A percentile compares a stretch with the other conserved stretches of the same genome.
Evolutionary conservation across 805 yeast genomes (phyloP).

Genomic region (Cyberlindnera meyerae): DNA sequence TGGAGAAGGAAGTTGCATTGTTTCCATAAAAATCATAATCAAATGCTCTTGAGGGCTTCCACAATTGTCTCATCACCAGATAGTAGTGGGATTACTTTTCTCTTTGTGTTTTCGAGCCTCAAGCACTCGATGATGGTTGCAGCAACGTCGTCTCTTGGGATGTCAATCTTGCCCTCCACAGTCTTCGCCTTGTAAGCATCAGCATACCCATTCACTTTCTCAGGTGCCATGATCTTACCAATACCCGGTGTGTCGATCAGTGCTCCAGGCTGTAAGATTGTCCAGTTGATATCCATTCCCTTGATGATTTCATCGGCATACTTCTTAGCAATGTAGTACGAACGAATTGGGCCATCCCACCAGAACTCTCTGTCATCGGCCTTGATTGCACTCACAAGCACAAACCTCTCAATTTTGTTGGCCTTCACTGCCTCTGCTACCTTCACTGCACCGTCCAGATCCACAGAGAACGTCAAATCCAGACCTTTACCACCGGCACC

Average conservation of each 20-base stretch:
- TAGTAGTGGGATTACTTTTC: constrained; percentile 40
- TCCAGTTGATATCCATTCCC: constrained; percentile 36
- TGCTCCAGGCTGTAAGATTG: constrained; percentile 51
- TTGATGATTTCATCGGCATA: constrained; percentile 51
- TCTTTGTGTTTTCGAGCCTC: constrained; percentile 32
- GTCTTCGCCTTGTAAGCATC: not conserved
- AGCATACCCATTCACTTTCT: constrained; percentile 15
- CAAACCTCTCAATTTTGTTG: constrained; percentile 39
- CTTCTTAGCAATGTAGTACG: constrained; percentile 57
- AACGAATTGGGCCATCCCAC: constrained; percentile 34
- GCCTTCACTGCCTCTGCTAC: constrained; percentile 48
- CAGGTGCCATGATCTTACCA: constrained; percentile 39
- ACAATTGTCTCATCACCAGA: constrained; percentile 34
- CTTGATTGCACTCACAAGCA: constrained; percentile 52
- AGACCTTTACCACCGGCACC: constrained; percentile 58
- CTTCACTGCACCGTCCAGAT: constrained; percentile 57
- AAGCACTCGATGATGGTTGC: constrained; percentile 35
- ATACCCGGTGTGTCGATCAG: constrained; percentile 37
- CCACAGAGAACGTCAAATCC: constrained; percentile 44
- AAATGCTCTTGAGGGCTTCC: constrained; percentile 13
- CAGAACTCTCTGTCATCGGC: constrained; percentile 47
- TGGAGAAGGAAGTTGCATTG: no score
- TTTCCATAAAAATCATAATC: no score
- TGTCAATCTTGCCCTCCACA: constrained; percentile 4
- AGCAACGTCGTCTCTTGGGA: constrained; percentile 54